Conservation (phyloP, 2,329 filamentous ascomycete genomes). For the Drechslerella dactyloides region DNA sequence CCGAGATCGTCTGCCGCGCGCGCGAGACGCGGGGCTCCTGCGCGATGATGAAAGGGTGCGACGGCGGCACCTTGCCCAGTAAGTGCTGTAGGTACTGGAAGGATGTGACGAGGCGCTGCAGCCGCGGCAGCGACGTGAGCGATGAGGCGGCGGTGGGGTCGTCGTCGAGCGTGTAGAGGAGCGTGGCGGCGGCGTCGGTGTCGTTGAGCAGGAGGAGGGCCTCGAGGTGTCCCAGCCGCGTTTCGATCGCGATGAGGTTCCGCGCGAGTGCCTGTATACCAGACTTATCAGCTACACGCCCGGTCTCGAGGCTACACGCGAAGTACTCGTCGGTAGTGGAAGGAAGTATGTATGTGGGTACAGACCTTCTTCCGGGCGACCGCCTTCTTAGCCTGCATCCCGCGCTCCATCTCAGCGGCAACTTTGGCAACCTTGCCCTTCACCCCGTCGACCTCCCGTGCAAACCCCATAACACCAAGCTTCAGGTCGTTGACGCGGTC, state of each 20-base stretch:
- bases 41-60: conserved; percentile 69
- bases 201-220: conserved; percentile 37
- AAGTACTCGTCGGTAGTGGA: neutral
- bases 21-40: conserved; percentile 66
- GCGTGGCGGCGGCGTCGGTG: conserved; percentile 37
- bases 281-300: neutral
- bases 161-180: conserved; percentile 57
- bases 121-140: conserved; percentile 57
- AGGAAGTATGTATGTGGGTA: too few species aligned
- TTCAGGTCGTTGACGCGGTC: conserved; percentile 89
- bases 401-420: conserved; percentile 67
- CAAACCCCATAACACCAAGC: conserved; percentile 84
- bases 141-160: conserved; percentile 53
- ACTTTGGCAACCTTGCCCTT: conserved; percentile 70
- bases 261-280: conserved; percentile 36
- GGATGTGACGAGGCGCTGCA: conserved; percentile 66
- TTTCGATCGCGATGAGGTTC: conserved; percentile 47
- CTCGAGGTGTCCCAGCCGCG: conserved; percentile 45
- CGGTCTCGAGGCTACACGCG: neutral
- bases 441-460: conserved; percentile 78
- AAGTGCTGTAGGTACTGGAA: conserved; percentile 65
- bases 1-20: conserved; percentile 68
- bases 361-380: conserved; percentile 69
- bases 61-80: conserved; percentile 62
- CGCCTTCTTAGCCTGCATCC: conserved; percentile 71